Percentiles rank a stretch among this genome's conserved stretches.
These are phyloP conservation scores for Ophioceras dolichostomum DNA, from an alignment of 2,329 filamentous ascomycete species.

Conservation along the genomic window DNA sequence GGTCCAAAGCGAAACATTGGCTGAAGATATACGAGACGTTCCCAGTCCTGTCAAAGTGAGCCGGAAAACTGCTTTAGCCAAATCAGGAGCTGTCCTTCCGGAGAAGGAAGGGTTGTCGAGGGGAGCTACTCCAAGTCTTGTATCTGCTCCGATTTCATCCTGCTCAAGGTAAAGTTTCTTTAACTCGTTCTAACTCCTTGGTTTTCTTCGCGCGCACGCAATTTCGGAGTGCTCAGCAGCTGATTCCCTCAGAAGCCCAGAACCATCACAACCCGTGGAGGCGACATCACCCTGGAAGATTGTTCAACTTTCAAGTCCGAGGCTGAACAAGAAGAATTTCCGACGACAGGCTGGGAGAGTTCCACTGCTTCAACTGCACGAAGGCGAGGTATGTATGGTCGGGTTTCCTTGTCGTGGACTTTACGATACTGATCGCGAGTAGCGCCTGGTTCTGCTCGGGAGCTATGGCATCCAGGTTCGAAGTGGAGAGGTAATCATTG, in stretches of 20 bases:
- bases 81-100: too few relatives aligned
- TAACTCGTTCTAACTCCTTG: too few relatives aligned
- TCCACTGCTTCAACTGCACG: constrained; percentile 27
- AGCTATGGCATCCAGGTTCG: constrained; percentile 53
- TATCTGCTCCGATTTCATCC: background rate
- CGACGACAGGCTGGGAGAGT: constrained; percentile 24
- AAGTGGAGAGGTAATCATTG: constrained; percentile 50
- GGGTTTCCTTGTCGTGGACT: background rate
- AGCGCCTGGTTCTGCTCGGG: constrained; percentile 54
- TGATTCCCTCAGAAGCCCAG: constrained; percentile 5
- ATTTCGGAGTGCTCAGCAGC: too few relatives aligned
- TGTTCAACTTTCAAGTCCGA: constrained; percentile 31
- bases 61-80: too few relatives aligned
- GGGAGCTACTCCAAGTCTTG: background rate
- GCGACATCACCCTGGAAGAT: constrained; percentile 2
- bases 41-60: too few relatives aligned
- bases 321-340: constrained; percentile 29
- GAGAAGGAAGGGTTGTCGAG: too few relatives aligned
- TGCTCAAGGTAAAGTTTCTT: constrained; percentile 1
- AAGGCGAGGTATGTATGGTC: constrained; percentile 34
- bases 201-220: too few relatives aligned
- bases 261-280: constrained; percentile 11
- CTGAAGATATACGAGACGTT: too few relatives aligned
- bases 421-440: constrained; percentile 6
- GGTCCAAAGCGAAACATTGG: too few relatives aligned